Percentiles rank a stretch among this genome's conserved stretches.
Evolutionary conservation across 1,284 basidiomycete species (phyloP).

Genomic region (Ganoderma meredithae): DNA sequence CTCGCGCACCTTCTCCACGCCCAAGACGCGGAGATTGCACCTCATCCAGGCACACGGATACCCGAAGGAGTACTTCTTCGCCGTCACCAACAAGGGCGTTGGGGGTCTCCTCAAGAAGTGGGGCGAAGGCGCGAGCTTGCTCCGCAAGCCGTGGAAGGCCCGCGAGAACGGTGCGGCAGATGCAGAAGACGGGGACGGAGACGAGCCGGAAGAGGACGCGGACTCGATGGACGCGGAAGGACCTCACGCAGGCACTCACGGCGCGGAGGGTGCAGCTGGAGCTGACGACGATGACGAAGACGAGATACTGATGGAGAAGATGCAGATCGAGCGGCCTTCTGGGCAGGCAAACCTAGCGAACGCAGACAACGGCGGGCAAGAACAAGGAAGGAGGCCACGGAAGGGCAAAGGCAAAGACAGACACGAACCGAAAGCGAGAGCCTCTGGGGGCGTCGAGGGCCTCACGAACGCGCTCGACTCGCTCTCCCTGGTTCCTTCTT

Average conservation of each 20-base stretch:
- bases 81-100: constrained; percentile 88
- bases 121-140: constrained; percentile 82
- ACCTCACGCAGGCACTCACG: background rate
- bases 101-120: constrained; percentile 76
- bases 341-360: constrained; percentile 6
- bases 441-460: constrained; percentile 46
- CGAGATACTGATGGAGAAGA: constrained; percentile 26
- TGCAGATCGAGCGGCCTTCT: constrained; percentile 17
- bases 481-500: constrained; percentile 71
- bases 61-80: constrained; percentile 89
- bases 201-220: constrained; percentile 29
- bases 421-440: background rate
- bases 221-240: constrained; percentile 8
- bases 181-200: constrained; percentile 41
- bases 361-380: background rate
- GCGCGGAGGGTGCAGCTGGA: background rate
- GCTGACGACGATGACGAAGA: constrained; percentile 23
- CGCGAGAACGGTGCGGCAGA: constrained; percentile 38
- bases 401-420: constrained; percentile 15
- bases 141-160: constrained; percentile 74
- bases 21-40: constrained; percentile 82
- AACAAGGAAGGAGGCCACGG: background rate
- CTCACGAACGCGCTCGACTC: constrained; percentile 60
- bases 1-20: constrained; percentile 69
- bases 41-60: constrained; percentile 84